Evolutionary conservation across 345 rosid genomes (phyloP).

Genomic region (Gossypium thurberi): DNA sequence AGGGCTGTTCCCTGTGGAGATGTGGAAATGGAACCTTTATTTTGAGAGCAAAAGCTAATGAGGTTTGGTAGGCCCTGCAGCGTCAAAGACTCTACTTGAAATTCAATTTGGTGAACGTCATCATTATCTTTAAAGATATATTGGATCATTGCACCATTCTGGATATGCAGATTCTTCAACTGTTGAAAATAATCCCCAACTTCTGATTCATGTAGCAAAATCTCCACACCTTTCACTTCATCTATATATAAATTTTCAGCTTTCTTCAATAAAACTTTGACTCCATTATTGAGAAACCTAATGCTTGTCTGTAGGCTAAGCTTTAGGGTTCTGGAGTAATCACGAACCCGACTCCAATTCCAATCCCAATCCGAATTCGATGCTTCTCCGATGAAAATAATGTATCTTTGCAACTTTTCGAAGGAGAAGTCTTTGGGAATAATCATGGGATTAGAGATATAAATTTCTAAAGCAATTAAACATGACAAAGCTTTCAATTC

Average conservation of each 20-base stretch:
- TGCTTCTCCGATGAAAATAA: neutral
- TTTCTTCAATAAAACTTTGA: no score
- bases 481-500: no score
- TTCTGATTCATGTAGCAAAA: no score
- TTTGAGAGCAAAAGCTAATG: neutral
- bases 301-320: no score
- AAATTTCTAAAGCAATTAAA: constrained; percentile 3
- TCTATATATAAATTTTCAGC: no score
- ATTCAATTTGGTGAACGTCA: neutral
- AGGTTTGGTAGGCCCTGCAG: neutral
- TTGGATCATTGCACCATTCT: neutral
- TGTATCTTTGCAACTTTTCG: neutral
- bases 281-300: no score
- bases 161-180: no score
- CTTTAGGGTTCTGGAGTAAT: no score
- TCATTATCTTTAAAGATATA: neutral
- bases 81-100: neutral
- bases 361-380: neutral
- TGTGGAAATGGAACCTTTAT: neutral
- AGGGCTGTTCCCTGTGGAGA: neutral
- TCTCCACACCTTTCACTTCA: no score
- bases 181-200: no score
- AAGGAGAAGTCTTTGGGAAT: neutral
- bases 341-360: no score
- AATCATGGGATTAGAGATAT: neutral